Evolutionary conservation across 1,284 basidiomycete genomes (phyloP), one percentile per base, ranked within the genome.

Genomic region (Ceratobasidium sp.): DNA sequence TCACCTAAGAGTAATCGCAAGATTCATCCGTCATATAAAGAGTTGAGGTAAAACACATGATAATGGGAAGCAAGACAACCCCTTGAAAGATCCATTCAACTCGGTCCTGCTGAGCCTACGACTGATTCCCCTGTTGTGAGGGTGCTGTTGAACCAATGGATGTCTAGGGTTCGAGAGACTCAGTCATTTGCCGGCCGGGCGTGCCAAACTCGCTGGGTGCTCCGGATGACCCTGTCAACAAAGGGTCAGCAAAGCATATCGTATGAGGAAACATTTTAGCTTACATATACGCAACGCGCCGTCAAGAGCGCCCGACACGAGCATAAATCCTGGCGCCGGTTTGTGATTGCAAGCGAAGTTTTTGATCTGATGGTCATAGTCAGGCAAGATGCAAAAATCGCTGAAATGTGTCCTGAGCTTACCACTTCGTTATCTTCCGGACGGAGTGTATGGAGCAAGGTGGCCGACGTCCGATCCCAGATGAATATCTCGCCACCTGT

Each of bases 321-420:
- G 89, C 90, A 92, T 91, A 83, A 89, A 91, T 0, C 88, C 87
- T 46, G 91, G 84, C 0, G 85, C 87, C 6, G 85, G 85, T 1
- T 86, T 85, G 75, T 85, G 87, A 78, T 92, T 93, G 89, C 91
- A 93, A n/a, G 89, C 90, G 55, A 93, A 87, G 76, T 89, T 91
- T 14, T 91, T 92, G 70, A 93, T 63, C 87, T 83, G 18, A 82
- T 71, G 18, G 55, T 83, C 76, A 38, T 38, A 38, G 35, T 38
- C 35, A 88, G 87, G 41, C 87, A 85, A 28, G 21, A 85, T 87
- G 73, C 91, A 90, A 2, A 1, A 90, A 80, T 23, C 14, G 23
- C 41, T 55, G 32, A 21, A 28, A 35, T 9, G 4, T 18, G 11
- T 11, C 32, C 26, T 38, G 18, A n/a, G 43, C 66, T 69, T 54